These are phyloP conservation scores for Silene noctiflora DNA, from an alignment of 179 eudicot genomes.

Conservation along the genomic window DNA sequence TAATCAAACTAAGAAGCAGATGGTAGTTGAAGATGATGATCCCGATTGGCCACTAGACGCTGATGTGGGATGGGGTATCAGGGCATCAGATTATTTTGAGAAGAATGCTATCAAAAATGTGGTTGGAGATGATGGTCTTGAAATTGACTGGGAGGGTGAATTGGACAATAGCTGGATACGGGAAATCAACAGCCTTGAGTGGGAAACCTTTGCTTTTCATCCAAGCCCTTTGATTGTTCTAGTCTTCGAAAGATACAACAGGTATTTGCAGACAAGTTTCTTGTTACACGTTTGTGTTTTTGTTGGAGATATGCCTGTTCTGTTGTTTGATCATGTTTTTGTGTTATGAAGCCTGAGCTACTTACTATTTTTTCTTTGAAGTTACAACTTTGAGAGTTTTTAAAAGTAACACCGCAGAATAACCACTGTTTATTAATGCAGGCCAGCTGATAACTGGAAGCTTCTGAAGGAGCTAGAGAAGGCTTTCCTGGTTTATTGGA, in stretches of 20 bases:
- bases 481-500: slow-evolving; percentile 77
- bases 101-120: slow-evolving; percentile 74
- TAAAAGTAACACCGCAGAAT: not conserved
- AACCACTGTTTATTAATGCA: slow-evolving; percentile 17
- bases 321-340: not conserved
- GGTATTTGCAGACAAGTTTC: slow-evolving; percentile 30
- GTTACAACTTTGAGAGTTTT: not conserved
- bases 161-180: slow-evolving; percentile 75
- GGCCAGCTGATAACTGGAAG: slow-evolving; percentile 90
- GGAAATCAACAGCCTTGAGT: slow-evolving; percentile 90
- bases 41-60: slow-evolving; percentile 87
- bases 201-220: slow-evolving; percentile 95
- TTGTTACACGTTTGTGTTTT: not conserved
- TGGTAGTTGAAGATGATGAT: slow-evolving; percentile 76
- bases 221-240: slow-evolving; percentile 91
- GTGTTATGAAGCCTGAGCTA: not conserved
- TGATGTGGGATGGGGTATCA: slow-evolving; percentile 92
- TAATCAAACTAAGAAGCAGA: slow-evolving; percentile 2
- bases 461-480: slow-evolving; percentile 85
- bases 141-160: slow-evolving; percentile 98
- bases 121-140: slow-evolving; percentile 78
- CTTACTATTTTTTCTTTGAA: not conserved
- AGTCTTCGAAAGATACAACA: slow-evolving; percentile 91
- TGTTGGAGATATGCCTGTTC: not conserved
- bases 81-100: slow-evolving; percentile 89